Conservation (phyloP, 2,329 filamentous ascomycete genomes). For the Fusarium sp. region DNA sequence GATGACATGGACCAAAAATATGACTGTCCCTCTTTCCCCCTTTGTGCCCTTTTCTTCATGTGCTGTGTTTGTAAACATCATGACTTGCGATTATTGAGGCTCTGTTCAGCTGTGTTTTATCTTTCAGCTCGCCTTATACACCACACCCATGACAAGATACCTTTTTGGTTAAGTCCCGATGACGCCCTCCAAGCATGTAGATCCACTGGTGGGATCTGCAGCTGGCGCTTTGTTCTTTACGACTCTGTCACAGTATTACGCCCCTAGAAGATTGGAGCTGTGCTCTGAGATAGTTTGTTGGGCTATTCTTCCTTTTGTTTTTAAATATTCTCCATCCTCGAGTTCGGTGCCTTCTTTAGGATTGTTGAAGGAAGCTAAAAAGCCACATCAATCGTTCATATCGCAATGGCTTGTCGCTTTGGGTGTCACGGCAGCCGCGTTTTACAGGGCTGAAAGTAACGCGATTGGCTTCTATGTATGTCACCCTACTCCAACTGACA, state of each 20-base stretch:
- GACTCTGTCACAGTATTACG: conserved; percentile 33
- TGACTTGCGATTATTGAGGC: neutral
- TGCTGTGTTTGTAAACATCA: neutral
- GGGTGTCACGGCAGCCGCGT: conserved; percentile 4
- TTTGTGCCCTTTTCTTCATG: neutral
- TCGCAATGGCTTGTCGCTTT: conserved; percentile 27
- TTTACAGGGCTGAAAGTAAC: conserved; percentile 36
- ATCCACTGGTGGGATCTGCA: conserved; percentile 4
- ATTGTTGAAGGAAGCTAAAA: neutral
- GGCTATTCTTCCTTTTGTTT: conserved; percentile 44
- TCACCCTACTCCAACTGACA: too few species aligned
- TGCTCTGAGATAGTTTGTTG: conserved; percentile 51
- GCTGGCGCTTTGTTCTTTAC: conserved; percentile 45
- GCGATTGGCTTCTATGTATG: conserved; percentile 8
- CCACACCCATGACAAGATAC: neutral
- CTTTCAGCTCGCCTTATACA: neutral
- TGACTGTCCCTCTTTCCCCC: neutral
- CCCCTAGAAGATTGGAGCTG: conserved; percentile 43
- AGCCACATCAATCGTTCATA: neutral
- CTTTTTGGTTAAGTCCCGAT: neutral
- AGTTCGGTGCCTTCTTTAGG: fast-evolving
- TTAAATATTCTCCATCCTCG: neutral
- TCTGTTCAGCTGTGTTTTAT: neutral
- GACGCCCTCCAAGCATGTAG: neutral
- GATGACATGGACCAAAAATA: neutral